phyloP scores from a whole-genome alignment of 495 filamentous ascomycete genomes.

The Stereocaulon alpinum region DNA sequence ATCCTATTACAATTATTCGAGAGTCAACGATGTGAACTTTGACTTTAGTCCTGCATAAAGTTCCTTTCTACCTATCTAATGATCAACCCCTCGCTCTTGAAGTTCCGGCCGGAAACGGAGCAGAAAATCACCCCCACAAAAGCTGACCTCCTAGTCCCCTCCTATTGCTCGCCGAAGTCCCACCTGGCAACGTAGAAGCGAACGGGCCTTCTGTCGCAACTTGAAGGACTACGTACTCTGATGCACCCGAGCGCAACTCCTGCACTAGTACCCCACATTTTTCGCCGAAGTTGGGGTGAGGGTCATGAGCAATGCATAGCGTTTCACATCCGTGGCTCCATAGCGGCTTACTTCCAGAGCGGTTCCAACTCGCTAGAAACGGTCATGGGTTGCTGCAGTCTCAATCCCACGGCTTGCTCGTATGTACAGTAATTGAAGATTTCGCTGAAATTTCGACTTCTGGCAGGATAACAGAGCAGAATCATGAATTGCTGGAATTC shows the following conservation, averaged over 20 bases:
- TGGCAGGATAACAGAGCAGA: too few relatives aligned
- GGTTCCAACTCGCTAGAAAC: background rate
- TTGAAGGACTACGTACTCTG: background rate
- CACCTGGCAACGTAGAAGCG: background rate
- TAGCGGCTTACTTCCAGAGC: background rate
- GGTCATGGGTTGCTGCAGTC: background rate
- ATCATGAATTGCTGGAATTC: too few relatives aligned
- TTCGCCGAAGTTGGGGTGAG: background rate
- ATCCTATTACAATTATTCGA: slow-evolving; percentile 2
- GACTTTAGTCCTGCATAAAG: background rate
- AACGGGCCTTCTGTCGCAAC: background rate
- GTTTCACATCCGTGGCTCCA: slow-evolving; percentile 4
- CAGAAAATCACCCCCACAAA: background rate
- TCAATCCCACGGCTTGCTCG: too few relatives aligned
- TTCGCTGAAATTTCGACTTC: too few relatives aligned
- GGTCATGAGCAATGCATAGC: background rate
- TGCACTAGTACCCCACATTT: slow-evolving; percentile 6
- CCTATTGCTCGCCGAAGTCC: background rate
- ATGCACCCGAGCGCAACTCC: background rate
- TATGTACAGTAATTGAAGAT: too few relatives aligned
- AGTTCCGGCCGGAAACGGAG: slow-evolving; percentile 8
- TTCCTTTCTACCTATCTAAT: slow-evolving; percentile 8
- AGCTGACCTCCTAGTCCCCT: background rate
- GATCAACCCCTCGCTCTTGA: slow-evolving; percentile 4
- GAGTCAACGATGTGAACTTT: background rate